Conservation (phyloP, 1,284 basidiomycete species). For the Trametes versicolor region DNA sequence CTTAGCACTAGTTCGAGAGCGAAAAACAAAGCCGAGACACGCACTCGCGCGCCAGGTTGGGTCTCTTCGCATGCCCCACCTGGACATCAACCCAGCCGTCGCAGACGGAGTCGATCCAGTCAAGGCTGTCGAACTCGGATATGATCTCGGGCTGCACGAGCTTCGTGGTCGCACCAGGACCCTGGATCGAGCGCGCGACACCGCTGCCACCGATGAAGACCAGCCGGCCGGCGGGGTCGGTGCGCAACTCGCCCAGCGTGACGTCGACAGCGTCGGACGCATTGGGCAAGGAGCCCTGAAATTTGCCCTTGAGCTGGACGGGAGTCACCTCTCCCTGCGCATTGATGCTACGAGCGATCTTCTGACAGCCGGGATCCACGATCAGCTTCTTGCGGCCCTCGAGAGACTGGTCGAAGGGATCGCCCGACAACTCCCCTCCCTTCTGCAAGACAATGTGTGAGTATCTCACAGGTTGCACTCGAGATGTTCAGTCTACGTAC, state of each 20-base stretch:
- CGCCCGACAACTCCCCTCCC: neutral
- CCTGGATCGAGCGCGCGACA: conserved; percentile 27
- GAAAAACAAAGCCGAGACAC: neutral
- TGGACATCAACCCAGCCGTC: conserved; percentile 37
- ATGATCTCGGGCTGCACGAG: conserved; percentile 32
- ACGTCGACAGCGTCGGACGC: conserved; percentile 20
- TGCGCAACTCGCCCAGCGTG: conserved; percentile 35
- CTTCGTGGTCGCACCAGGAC: neutral
- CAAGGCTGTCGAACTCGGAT: conserved; percentile 38
- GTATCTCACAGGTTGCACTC: neutral
- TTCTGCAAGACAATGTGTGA: neutral
- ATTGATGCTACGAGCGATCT: neutral
- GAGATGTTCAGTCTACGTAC: neutral
- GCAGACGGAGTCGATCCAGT: conserved; percentile 40
- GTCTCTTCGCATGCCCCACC: conserved; percentile 16
- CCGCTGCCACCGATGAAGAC: conserved; percentile 38
- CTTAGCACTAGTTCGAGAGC: neutral
- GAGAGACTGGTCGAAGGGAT: conserved; percentile 2
- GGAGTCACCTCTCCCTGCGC: neutral
- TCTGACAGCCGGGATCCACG: conserved; percentile 25
- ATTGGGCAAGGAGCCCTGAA: conserved; percentile 23
- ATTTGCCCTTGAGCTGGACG: conserved; percentile 17
- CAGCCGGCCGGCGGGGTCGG: conserved; percentile 36
- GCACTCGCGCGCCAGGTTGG: neutral
- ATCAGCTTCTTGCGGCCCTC: conserved; percentile 23